These are phyloP conservation scores for Hemisphaericaspora lyxosophila DNA, from an alignment of 1,139 yeast genomes.

Conservation along the genomic window DNA sequence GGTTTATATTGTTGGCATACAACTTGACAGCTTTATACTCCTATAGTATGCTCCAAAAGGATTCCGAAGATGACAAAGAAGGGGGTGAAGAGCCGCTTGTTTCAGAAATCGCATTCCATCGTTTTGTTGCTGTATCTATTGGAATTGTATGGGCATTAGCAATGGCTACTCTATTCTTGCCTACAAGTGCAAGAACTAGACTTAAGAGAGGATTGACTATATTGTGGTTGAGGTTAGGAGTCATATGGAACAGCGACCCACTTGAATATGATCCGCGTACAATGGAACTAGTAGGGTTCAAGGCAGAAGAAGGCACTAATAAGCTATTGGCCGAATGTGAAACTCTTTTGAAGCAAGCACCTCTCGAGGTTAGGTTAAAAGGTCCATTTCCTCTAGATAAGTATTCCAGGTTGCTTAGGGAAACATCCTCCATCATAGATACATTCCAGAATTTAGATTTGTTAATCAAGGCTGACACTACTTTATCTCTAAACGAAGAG, in stretches of 20 bases:
- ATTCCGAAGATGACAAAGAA: constrained; percentile 64
- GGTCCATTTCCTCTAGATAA: constrained; percentile 64
- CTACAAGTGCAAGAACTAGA: constrained; percentile 72
- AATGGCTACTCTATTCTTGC: constrained; percentile 63
- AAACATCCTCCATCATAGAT: constrained; percentile 68
- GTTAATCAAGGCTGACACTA: constrained; percentile 63
- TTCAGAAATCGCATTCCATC: constrained; percentile 75
- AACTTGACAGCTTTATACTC: constrained; percentile 79
- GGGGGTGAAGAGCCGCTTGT: constrained; percentile 71
- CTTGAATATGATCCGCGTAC: constrained; percentile 31
- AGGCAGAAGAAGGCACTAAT: constrained; percentile 54
- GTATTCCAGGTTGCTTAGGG: constrained; percentile 50
- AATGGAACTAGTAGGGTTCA: constrained; percentile 45
- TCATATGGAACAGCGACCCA: constrained; percentile 69
- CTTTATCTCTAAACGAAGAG: constrained; percentile 52
- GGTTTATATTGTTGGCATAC: constrained; percentile 74
- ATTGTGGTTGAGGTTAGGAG: constrained; percentile 77
- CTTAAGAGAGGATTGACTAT: constrained; percentile 64
- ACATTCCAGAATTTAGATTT: constrained; percentile 72
- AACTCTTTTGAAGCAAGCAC: constrained; percentile 65
- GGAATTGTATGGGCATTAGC: constrained; percentile 79
- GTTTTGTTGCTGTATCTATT: constrained; percentile 68
- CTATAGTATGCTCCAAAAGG: constrained; percentile 63
- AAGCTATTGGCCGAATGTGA: constrained; percentile 63
- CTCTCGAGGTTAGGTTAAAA: constrained; percentile 70